These are phyloP conservation scores for Chiua virens DNA, from an alignment of 768 basidiomycete genomes.

Conservation along the genomic window DNA sequence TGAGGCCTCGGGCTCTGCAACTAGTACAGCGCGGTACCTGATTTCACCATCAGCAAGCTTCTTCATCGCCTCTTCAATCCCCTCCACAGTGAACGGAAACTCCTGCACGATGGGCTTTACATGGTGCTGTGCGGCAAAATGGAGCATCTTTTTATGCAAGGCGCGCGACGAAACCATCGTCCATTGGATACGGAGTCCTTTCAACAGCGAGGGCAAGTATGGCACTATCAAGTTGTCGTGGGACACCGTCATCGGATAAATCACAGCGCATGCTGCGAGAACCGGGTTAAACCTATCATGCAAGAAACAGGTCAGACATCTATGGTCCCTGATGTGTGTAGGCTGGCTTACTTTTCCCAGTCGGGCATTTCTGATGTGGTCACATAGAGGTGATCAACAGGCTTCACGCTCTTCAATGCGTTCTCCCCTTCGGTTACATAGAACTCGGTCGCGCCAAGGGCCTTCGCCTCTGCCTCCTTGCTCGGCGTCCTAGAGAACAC, in stretches of 20 bases:
- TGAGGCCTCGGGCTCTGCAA: conserved; percentile 7
- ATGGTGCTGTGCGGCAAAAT: conserved; percentile 23
- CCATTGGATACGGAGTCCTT: conserved; percentile 17
- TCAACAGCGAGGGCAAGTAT: conserved; percentile 5
- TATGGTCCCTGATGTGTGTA: no score
- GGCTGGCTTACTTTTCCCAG: conserved; percentile 4
- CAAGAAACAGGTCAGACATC: neutral
- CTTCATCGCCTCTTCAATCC: conserved; percentile 13
- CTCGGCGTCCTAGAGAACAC: conserved; percentile 23
- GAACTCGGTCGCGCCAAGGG: conserved; percentile 29
- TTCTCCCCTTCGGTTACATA: neutral
- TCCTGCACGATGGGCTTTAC: conserved; percentile 23
- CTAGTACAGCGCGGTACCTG: conserved; percentile 26
- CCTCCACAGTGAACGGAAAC: conserved; percentile 26
- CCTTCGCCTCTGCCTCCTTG: conserved; percentile 27
- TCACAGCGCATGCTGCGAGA: conserved; percentile 14
- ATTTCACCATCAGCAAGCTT: conserved; percentile 1
- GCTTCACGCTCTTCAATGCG: no score
- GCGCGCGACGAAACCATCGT: neutral
- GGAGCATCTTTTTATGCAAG: conserved; percentile 23
- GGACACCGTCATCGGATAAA: conserved; percentile 20
- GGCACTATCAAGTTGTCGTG: conserved; percentile 14
- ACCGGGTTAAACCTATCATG: conserved; percentile 14
- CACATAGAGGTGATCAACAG: no score
- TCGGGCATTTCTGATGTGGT: conserved; percentile 3